Conservation (phyloP, 306 rosid genomes). For the Prinsepia uniflora region DNA sequence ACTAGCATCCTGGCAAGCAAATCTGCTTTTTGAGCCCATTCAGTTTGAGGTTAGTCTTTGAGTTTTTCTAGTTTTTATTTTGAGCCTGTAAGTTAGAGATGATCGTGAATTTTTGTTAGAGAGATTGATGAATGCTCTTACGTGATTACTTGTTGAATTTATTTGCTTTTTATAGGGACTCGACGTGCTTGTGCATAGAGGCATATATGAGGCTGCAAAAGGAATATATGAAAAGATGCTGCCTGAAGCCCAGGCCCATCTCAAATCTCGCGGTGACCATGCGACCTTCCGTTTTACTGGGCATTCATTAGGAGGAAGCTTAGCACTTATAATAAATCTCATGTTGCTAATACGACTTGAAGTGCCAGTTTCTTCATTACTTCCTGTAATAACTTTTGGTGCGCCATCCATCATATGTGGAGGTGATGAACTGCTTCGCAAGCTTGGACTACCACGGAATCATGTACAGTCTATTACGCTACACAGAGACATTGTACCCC, state of each 20-base stretch:
- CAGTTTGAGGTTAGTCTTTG: conserved; percentile 64
- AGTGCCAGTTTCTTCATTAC: conserved; percentile 71
- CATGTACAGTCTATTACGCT: conserved; percentile 76
- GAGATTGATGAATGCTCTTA: background rate
- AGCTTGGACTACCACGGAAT: conserved; percentile 63
- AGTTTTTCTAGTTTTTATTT: background rate
- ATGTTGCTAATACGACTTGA: conserved; percentile 75
- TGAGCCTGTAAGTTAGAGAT: background rate
- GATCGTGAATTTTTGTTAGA: background rate
- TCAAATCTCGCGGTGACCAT: conserved; percentile 52
- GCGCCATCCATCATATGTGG: conserved; percentile 94
- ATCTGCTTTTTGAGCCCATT: conserved; percentile 87
- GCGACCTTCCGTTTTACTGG: conserved; percentile 84
- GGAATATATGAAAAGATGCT: conserved; percentile 86
- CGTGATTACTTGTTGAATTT: background rate
- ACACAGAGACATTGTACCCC: conserved; percentile 96
- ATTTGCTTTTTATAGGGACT: conserved; percentile 44
- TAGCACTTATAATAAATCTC: conserved; percentile 77
- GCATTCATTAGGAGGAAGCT: conserved; percentile 98
- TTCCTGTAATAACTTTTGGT: conserved; percentile 90
- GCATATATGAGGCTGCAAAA: conserved; percentile 96
- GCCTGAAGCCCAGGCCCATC: conserved; percentile 72
- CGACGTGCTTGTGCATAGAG: conserved; percentile 86
- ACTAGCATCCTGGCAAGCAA: conserved; percentile 95
- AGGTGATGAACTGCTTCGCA: conserved; percentile 67